These are phyloP conservation scores for Sugiyamaella grinbergsii DNA, from an alignment of 1,139 yeast genomes.

Conservation along the genomic window DNA sequence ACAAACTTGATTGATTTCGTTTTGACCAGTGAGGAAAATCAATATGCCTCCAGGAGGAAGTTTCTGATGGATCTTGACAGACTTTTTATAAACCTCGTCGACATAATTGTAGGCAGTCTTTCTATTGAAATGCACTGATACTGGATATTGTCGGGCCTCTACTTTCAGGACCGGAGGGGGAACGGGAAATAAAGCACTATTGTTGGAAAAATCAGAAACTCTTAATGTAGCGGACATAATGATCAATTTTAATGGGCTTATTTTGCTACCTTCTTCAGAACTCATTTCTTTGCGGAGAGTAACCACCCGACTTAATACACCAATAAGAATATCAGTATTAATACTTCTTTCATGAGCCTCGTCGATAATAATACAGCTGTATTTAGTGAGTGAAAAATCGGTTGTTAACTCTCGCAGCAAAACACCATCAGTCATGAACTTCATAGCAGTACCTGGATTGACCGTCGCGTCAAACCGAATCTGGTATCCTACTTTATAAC, in stretches of 20 bases:
- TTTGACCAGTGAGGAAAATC: constrained; percentile 90
- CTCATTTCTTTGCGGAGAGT: constrained; percentile 62
- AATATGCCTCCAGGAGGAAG: constrained; percentile 95
- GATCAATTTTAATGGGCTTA: constrained; percentile 59
- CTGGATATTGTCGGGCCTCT: constrained; percentile 96
- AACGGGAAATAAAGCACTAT: constrained; percentile 61
- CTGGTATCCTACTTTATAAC: constrained; percentile 80
- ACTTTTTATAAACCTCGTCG: constrained; percentile 83
- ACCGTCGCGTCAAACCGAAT: constrained; percentile 84
- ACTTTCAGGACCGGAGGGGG: constrained; percentile 91
- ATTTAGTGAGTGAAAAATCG: constrained; percentile 76
- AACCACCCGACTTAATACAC: constrained; percentile 88
- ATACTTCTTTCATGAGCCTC: constrained; percentile 98
- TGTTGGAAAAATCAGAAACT: constrained; percentile 90
- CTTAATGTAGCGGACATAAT: constrained; percentile 95
- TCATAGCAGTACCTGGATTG: constrained; percentile 71
- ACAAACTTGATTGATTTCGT: constrained; percentile 80
- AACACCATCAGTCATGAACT: constrained; percentile 99
- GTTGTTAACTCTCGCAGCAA: constrained; percentile 87
- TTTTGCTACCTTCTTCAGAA: constrained; percentile 33
- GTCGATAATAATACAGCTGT: constrained; percentile 86
- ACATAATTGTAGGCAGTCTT: constrained; percentile 75
- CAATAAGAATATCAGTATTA: constrained; percentile 93
- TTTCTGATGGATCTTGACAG: constrained; percentile 80
- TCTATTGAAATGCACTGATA: constrained; percentile 84